phyloP scores from a whole-genome alignment of 164 flowering plant genomes.

The Vitis labrusca region DNA sequence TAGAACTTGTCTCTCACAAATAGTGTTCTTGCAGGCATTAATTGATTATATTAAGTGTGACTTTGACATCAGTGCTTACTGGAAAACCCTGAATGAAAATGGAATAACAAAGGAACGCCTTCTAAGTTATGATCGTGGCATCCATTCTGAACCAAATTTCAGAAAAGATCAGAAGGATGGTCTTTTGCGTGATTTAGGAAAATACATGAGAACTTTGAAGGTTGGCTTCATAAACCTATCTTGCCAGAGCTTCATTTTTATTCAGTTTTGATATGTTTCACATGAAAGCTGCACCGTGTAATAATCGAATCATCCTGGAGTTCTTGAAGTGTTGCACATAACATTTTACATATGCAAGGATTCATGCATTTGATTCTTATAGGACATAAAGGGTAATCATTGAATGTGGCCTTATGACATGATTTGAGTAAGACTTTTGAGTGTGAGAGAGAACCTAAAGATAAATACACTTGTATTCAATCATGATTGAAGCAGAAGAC shows the following conservation, averaged over 20 bases:
- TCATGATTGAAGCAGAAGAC: too few relatives aligned
- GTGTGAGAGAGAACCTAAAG: too few relatives aligned
- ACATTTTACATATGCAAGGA: too few relatives aligned
- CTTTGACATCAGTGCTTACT: conserved; percentile 78
- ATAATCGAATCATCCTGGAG: too few relatives aligned
- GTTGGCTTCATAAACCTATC: conserved; percentile 29
- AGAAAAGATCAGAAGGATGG: conserved; percentile 80
- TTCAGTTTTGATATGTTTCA: not conserved
- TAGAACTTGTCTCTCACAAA: conserved; percentile 9
- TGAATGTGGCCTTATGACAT: not conserved
- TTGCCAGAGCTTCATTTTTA: not conserved
- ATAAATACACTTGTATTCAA: too few relatives aligned
- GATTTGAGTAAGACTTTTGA: not conserved
- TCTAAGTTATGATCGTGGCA: conserved; percentile 95
- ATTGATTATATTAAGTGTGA: conserved; percentile 82
- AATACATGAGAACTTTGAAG: conserved; percentile 96
- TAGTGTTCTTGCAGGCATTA: conserved; percentile 63
- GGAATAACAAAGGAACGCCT: conserved; percentile 97
- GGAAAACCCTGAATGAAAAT: conserved; percentile 88
- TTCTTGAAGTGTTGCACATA: too few relatives aligned
- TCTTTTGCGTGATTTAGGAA: conserved; percentile 88
- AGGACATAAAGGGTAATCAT: not conserved
- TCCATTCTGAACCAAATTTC: conserved; percentile 86
- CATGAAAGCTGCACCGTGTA: too few relatives aligned
- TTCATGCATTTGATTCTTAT: not conserved